Percentiles rank a stretch among this genome's conserved stretches.
phyloP scores from a whole-genome alignment of 495 filamentous ascomycete species.

The Aspergillus saccharolyticus region DNA sequence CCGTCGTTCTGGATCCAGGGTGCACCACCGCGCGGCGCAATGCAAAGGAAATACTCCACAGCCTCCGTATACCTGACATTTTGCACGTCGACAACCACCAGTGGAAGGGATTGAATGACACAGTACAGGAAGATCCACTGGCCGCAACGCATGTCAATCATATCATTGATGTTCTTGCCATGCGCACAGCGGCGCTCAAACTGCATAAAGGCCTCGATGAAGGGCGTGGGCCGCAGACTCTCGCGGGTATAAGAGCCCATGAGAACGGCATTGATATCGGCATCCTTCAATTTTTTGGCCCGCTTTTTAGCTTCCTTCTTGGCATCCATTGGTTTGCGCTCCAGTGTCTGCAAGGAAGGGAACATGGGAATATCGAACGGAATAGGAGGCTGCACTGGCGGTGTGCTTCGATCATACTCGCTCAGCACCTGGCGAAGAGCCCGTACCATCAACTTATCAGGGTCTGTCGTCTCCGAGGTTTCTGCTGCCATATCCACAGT shows the following conservation, averaged over 20 bases:
- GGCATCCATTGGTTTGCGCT: slow-evolving; percentile 54
- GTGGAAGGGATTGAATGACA: slow-evolving; percentile 81
- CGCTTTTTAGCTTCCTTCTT: slow-evolving; percentile 66
- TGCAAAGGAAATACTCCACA: slow-evolving; percentile 96
- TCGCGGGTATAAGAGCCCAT: slow-evolving; percentile 75
- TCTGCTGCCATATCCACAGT: slow-evolving; percentile 43
- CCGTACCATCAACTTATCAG: slow-evolving; percentile 40
- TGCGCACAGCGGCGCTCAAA: slow-evolving; percentile 74
- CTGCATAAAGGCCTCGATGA: slow-evolving; percentile 73
- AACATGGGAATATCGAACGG: slow-evolving; percentile 85
- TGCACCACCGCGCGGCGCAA: slow-evolving; percentile 72
- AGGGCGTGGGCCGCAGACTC: slow-evolving; percentile 54
- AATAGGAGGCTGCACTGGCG: slow-evolving; percentile 84
- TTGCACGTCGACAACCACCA: slow-evolving; percentile 84
- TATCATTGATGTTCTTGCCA: slow-evolving; percentile 65
- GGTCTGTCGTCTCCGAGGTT: slow-evolving; percentile 31
- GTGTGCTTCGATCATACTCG: slow-evolving; percentile 83
- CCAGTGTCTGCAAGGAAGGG: slow-evolving; percentile 59
- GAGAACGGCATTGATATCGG: slow-evolving; percentile 70
- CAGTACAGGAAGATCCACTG: slow-evolving; percentile 96
- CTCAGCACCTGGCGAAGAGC: slow-evolving; percentile 67
- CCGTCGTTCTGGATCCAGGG: slow-evolving; percentile 79
- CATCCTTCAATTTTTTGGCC: slow-evolving; percentile 64
- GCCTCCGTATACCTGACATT: slow-evolving; percentile 69
- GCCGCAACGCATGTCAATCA: slow-evolving; percentile 72